Evolutionary conservation across 495 filamentous ascomycete genomes (phyloP).

Genomic region (Neurospora sp.): DNA sequence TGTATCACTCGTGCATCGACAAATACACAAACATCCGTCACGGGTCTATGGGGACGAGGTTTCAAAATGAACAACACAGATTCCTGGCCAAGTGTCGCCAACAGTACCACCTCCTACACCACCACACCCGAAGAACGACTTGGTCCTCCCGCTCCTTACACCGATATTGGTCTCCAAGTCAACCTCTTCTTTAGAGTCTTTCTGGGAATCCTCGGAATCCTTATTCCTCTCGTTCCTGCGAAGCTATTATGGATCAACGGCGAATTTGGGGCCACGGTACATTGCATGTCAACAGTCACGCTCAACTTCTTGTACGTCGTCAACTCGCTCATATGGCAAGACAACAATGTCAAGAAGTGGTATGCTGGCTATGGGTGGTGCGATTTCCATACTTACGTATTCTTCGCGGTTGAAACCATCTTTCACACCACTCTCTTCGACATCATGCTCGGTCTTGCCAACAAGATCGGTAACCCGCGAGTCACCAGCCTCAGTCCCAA

Average conservation of each 20-base stretch:
- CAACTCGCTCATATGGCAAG: conserved; percentile 77
- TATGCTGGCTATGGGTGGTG: conserved; percentile 71
- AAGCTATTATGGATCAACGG: conserved; percentile 46
- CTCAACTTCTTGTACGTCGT: conserved; percentile 58
- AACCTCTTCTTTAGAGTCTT: conserved; percentile 35
- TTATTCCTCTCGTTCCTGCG: conserved; percentile 47
- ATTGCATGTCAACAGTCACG: conserved; percentile 55
- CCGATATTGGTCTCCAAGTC: conserved; percentile 19
- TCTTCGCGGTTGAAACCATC: conserved; percentile 41
- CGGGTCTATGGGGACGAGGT: background rate
- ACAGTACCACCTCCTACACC: conserved; percentile 6
- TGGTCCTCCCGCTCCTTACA: conserved; percentile 17
- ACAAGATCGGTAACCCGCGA: conserved; percentile 54
- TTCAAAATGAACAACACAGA: background rate
- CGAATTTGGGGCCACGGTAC: conserved; percentile 50
- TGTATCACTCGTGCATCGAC: background rate
- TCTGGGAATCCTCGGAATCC: conserved; percentile 46
- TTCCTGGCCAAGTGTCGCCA: background rate
- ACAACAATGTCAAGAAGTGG: conserved; percentile 55
- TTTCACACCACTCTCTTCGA: conserved; percentile 54
- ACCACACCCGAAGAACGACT: conserved; percentile 15
- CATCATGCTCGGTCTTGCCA: conserved; percentile 68
- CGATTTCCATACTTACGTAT: conserved; percentile 67
- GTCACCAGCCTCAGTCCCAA: conserved; percentile 39
- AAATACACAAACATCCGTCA: background rate